phyloP scores from a whole-genome alignment of 1,284 basidiomycete species.

The Ganoderma multipileum region DNA sequence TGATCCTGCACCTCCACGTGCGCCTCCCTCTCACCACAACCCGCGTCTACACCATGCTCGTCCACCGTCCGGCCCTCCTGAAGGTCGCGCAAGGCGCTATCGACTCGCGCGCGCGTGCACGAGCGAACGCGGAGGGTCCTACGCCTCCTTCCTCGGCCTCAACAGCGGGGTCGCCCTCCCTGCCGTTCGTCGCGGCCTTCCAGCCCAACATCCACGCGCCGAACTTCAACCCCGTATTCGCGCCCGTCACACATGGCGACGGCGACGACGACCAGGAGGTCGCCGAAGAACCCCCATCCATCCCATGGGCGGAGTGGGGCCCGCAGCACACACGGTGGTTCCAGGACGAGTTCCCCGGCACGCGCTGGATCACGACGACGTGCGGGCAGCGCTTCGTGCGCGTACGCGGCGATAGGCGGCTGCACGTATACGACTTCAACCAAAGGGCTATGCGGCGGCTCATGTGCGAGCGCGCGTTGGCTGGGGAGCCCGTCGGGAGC shows the following conservation, averaged over 20 bases:
- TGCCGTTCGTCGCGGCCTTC: background rate
- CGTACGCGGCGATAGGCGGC: constrained; percentile 32
- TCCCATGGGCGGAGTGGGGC: constrained; percentile 54
- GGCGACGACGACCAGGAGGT: background rate
- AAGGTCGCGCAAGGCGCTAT: constrained; percentile 13
- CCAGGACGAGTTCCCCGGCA: constrained; percentile 43
- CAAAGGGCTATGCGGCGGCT: constrained; percentile 38
- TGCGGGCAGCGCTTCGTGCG: constrained; percentile 52
- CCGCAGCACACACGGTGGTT: constrained; percentile 50
- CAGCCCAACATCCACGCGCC: background rate
- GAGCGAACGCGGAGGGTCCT: no score
- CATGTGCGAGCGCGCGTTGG: constrained; percentile 15
- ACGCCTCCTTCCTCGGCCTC: background rate
- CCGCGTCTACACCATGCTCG: constrained; percentile 45
- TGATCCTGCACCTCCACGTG: constrained; percentile 46
- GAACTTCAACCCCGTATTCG: background rate
- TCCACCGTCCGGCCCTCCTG: constrained; percentile 47
- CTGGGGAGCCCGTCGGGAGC: constrained; percentile 21
- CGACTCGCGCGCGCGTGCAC: background rate
- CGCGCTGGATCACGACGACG: constrained; percentile 57
- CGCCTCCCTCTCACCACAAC: constrained; percentile 17
- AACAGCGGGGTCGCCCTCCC: background rate
- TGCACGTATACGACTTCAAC: constrained; percentile 52
- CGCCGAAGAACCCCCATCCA: background rate
- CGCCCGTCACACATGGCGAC: background rate